Base-by-base conservation (phyloP, 805 yeast genomes). In the Saccharomyces mikatae region DNA sequence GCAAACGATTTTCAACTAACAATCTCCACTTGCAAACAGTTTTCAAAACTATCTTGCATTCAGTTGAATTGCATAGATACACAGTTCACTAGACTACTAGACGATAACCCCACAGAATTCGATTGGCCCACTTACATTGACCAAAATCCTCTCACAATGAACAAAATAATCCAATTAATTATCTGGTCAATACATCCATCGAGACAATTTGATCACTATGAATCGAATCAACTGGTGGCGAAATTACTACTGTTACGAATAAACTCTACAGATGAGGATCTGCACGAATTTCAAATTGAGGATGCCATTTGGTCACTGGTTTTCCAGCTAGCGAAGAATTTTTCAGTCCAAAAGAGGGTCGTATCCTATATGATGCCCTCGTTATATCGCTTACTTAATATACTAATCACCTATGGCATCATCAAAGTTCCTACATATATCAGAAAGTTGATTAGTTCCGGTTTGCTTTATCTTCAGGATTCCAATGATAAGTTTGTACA, bases 401-500 rank as follows among this genome's bases (percentile, higher is more conserved):
- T 72, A 21, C 58, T 74, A 17, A 63, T 65, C 5, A 74, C 72
- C 11, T 74, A 77, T 17, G 72, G 77, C 13, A 71, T 76, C 49
- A 71, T 78, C n/a, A 80, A 77, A 54, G 68, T 70, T 1, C 67
- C 76, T 0, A 78, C 86, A 1, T 92, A 92, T 63, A 75, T 91
- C 54, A 74, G 97, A 62, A 81, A 84, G 60, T 72, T 91, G 41
- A 90, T 92, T 48, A 89, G 97, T 9, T 83, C 94, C 0, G 99
- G 97, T 4, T 75, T 89, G 0, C 80, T 91, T 48, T 89, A 87
- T 68, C 68, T 82, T 2, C 76, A 80, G 6, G 79, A 81, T 21
- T 75, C 75, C 6, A 67, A 71, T 28, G 84, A 84, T 51, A 76
- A 75, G 63, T 70, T 63, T 55, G 76, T 76, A 47, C 96, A 80